These are phyloP conservation scores for Ophiostoma himal-ulmi DNA, from an alignment of 2,329 filamentous ascomycete species.

Conservation along the genomic window DNA sequence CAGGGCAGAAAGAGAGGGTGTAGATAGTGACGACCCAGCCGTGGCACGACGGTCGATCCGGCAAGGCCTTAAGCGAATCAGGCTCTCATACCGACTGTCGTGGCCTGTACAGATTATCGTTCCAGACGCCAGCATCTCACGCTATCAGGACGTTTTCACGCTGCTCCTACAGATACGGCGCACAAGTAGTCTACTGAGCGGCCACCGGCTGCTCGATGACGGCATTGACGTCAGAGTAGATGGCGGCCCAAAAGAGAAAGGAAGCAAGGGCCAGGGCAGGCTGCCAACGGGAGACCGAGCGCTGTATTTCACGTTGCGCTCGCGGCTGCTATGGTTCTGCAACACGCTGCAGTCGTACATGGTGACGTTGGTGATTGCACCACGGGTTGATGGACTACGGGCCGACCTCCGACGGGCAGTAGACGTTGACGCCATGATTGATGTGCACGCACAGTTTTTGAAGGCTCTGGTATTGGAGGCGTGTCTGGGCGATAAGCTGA, in stretches of 20 bases:
- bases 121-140: slow-evolving; percentile 54
- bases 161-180: slow-evolving; percentile 73
- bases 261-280: not conserved
- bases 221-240: slow-evolving; percentile 24
- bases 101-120: slow-evolving; percentile 69
- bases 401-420: slow-evolving; percentile 52
- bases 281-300: slow-evolving; percentile 36
- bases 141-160: slow-evolving; percentile 68
- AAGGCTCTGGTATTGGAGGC: slow-evolving; percentile 60
- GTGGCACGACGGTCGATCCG: slow-evolving; percentile 53
- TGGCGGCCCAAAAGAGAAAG: slow-evolving; percentile 26
- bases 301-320: slow-evolving; percentile 56
- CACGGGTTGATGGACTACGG: slow-evolving; percentile 52
- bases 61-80: slow-evolving; percentile 56
- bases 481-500: slow-evolving; percentile 61
- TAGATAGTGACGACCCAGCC: slow-evolving; percentile 34
- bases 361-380: slow-evolving; percentile 63
- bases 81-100: slow-evolving; percentile 60
- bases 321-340: slow-evolving; percentile 70
- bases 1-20: not conserved
- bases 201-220: slow-evolving; percentile 42
- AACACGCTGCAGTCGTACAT: slow-evolving; percentile 71
- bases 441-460: slow-evolving; percentile 59
- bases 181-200: slow-evolving; percentile 60
- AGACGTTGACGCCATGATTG: slow-evolving; percentile 78